phyloP scores from a whole-genome alignment of 169 alveolate genomes.

The Cystoisospora suis region DNA sequence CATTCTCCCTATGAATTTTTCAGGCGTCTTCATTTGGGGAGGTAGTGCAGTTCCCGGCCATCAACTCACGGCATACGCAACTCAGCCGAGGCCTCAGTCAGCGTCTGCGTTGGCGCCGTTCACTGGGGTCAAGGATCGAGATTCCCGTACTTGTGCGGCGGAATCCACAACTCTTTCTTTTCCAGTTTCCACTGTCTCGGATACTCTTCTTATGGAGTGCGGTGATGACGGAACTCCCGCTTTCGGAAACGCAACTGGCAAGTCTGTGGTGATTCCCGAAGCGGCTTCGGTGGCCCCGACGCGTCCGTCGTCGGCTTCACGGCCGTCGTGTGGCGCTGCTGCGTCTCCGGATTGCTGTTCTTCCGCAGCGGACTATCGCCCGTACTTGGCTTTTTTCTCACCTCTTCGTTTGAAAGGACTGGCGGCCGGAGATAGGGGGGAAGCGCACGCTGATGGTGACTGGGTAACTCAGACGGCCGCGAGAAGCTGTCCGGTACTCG shows the following conservation, averaged over 20 bases:
- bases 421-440: neutral
- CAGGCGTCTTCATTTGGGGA: constrained; percentile 16
- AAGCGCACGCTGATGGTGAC: neutral
- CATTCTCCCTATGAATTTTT: neutral
- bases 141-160: no score
- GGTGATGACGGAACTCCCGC: no score
- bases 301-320: neutral
- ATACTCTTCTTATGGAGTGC: no score
- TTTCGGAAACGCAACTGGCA: no score
- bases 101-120: no score
- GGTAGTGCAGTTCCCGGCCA: neutral
- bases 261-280: no score
- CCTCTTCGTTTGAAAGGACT: constrained; percentile 4
- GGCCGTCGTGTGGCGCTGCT: neutral
- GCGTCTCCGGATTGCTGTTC: neutral
- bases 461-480: neutral
- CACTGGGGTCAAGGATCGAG: no score
- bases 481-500: neutral
- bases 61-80: neutral
- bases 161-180: no score
- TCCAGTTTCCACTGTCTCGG: no score
- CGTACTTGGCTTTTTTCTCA: neutral
- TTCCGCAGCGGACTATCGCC: neutral
- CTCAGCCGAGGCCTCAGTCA: neutral
- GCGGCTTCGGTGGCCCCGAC: neutral